Base-by-base conservation (phyloP, 1,284 basidiomycete genomes). In the Ustilago nuda region DNA sequence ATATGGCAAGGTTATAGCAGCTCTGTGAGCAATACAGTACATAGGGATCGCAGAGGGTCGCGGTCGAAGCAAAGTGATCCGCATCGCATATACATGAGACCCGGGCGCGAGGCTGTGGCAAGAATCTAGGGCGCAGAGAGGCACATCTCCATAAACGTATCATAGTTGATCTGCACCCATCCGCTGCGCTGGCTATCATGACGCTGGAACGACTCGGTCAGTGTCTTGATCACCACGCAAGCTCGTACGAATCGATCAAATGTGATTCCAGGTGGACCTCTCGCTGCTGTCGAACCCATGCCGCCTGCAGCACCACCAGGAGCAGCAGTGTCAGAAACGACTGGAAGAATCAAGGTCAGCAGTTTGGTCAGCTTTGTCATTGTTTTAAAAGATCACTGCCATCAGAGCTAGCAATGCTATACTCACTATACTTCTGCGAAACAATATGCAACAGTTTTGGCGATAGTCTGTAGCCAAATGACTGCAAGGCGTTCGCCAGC, bases 341-440 rank as follows among this genome's bases (percentile, higher is more conserved):
- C 69, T 72, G 54, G 30, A 50, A 17, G 13, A 32, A 23, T 30
- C 23, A 41, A 63, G 23, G 69, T 72, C 64, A 72, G 69, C 60
- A 43, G 55, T 37, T 33, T 39, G 32, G 67, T 70, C 67, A 64
- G 61, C 51, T 46, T 17, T 23, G 19, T 45, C 43, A 15, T n/a
- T 45, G 6, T 7, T 19, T 45, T 3, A 15, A 17, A 8, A 17
- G 8, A 45, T 45, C 43, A 19, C 43, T 19, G 43, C 43, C 19
- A 17, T 45, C n/a, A 45, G 19, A 45, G 43, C 43, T 15, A 45
- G 35, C 23, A 8, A 13, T 32, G 9, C 37, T 2, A 60, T 30
- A 83, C 81, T 79, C 50, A 83, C 81, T 79, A 63, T 81, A 82
- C 67, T 81, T 82, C 33, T 72, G 62, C n/a, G 64, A 64, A 5